Evolutionary conservation across 2,329 filamentous ascomycete genomes (phyloP).

Genomic region (Teratosphaeria viscida): DNA sequence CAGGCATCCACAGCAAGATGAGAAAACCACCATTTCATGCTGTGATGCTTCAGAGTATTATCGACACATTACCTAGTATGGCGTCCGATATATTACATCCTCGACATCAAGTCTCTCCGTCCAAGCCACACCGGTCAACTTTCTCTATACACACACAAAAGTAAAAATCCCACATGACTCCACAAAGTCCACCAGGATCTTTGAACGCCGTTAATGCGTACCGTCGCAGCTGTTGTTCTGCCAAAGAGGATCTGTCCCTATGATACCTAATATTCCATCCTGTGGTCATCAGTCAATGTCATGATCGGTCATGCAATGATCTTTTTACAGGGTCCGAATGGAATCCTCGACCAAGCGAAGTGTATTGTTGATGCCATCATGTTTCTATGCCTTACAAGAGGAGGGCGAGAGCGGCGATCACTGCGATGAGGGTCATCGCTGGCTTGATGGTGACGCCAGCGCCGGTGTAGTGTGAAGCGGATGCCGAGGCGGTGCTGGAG

Average conservation of each 20-base stretch:
- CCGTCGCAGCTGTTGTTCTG: background rate
- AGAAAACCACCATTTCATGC: background rate
- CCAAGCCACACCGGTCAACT: background rate
- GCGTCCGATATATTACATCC: background rate
- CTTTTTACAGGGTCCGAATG: background rate
- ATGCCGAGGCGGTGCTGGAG: background rate
- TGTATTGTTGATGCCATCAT: background rate
- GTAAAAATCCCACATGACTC: background rate
- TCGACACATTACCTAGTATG: background rate
- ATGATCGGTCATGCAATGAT: background rate
- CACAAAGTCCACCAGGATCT: background rate
- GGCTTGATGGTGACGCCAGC: constrained; percentile 3
- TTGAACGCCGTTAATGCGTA: background rate
- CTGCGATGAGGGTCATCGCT: constrained; percentile 1
- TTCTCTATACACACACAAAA: background rate
- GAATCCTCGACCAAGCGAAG: background rate
- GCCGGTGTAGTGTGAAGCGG: background rate
- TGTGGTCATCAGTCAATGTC: background rate
- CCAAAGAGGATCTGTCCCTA: background rate
- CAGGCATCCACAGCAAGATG: background rate
- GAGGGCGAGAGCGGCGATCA: constrained; percentile 3
- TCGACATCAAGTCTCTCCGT: background rate
- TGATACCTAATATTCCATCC: background rate
- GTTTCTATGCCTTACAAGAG: constrained; percentile 1
- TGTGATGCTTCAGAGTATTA: background rate